A percentile compares a stretch with the other conserved stretches of the same genome.
Evolutionary conservation across 768 basidiomycete species (phyloP).

Genomic region (Leccinellum rugosiceps): DNA sequence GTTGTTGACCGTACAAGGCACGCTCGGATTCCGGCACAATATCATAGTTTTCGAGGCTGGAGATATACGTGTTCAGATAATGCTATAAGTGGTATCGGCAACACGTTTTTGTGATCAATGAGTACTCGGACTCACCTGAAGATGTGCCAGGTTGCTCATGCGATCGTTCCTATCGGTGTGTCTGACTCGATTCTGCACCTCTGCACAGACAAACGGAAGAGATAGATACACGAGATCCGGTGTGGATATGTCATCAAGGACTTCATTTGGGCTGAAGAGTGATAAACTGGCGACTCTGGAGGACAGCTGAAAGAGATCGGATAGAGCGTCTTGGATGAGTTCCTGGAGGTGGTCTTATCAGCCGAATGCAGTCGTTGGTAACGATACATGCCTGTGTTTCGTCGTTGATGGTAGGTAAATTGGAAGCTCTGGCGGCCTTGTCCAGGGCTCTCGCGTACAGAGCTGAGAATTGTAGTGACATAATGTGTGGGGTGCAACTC

Average conservation of each 20-base stretch:
- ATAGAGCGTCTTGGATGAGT: slow-evolving; percentile 51
- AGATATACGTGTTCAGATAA: slow-evolving; percentile 46
- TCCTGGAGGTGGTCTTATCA: slow-evolving; percentile 41
- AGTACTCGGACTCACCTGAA: slow-evolving; percentile 48
- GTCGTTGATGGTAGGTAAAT: slow-evolving; percentile 40
- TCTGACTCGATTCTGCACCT: slow-evolving; percentile 59
- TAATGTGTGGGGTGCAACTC: slow-evolving; percentile 4
- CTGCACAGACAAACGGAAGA: slow-evolving; percentile 64
- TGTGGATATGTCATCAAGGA: slow-evolving; percentile 78
- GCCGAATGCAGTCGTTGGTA: background rate
- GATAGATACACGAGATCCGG: slow-evolving; percentile 71
- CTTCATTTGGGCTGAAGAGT: slow-evolving; percentile 83
- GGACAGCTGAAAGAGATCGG: slow-evolving; percentile 52
- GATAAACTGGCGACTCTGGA: slow-evolving; percentile 57
- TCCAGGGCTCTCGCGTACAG: slow-evolving; percentile 41
- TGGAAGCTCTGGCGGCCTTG: slow-evolving; percentile 36
- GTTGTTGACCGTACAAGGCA: slow-evolving; percentile 47
- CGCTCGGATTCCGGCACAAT: slow-evolving; percentile 63
- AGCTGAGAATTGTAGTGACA: slow-evolving; percentile 33
- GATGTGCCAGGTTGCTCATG: slow-evolving; percentile 48
- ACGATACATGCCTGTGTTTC: slow-evolving; percentile 42
- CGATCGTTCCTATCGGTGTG: slow-evolving; percentile 57
- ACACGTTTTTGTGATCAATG: background rate
- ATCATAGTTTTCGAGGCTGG: slow-evolving; percentile 58
- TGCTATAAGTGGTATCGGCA: slow-evolving; percentile 35